These are phyloP conservation scores for Periconia digitata DNA, from an alignment of 2,329 filamentous ascomycete genomes.

Conservation along the genomic window DNA sequence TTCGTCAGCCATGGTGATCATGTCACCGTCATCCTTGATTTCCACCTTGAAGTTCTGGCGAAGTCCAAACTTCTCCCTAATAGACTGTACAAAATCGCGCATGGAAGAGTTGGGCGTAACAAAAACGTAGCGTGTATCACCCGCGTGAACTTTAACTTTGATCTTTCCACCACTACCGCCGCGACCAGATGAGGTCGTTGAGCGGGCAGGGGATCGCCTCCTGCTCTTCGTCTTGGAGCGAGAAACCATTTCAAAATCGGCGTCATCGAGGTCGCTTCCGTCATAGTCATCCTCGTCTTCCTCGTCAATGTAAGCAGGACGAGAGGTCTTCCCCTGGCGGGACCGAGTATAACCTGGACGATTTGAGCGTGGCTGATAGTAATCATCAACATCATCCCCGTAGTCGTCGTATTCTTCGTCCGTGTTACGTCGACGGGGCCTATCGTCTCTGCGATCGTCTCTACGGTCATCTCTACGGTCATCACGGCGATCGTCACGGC, in stretches of 20 bases:
- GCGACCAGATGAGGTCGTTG: conserved; percentile 53
- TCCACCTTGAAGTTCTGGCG: conserved; percentile 82
- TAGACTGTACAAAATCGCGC: conserved; percentile 73
- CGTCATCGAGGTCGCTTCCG: conserved; percentile 73
- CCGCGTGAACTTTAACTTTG: conserved; percentile 84
- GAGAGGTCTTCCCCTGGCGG: conserved; percentile 43
- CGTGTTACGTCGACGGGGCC: conserved; percentile 36
- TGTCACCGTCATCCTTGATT: conserved; percentile 85
- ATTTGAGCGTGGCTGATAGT: conserved; percentile 54
- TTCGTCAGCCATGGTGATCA: conserved; percentile 96
- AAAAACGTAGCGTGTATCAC: conserved; percentile 91
- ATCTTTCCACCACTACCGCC: conserved; percentile 63
- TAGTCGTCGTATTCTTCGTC: conserved; percentile 63
- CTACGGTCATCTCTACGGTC: conserved; percentile 1
- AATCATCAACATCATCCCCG: conserved; percentile 62
- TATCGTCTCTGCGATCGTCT: neutral
- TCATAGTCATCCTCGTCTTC: conserved; percentile 74
- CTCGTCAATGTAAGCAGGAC: conserved; percentile 73
- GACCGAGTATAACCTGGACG: conserved; percentile 31
- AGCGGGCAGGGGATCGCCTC: conserved; percentile 47
- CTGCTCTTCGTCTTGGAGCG: conserved; percentile 41
- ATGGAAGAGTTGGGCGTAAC: conserved; percentile 73
- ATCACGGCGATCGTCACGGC: conserved; percentile 1
- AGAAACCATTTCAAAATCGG: conserved; percentile 77
- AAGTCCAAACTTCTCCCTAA: conserved; percentile 85